Evolutionary conservation across 1,284 basidiomycete genomes (phyloP).

Genomic region (Moesziomyces globuligerus): DNA sequence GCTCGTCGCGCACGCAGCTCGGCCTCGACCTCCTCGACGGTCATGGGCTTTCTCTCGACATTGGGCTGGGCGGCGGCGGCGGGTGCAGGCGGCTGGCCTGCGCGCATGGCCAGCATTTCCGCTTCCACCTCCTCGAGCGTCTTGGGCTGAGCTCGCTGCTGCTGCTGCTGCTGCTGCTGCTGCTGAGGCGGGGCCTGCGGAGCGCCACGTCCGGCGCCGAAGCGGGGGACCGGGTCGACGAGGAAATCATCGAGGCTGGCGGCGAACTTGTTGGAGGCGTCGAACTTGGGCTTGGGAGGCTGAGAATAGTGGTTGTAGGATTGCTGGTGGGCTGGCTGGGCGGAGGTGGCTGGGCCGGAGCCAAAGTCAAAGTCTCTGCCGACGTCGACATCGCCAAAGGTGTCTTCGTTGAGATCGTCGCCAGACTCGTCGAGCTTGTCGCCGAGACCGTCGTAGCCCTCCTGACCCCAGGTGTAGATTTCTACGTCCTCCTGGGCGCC

Average conservation of each 20-base stretch:
- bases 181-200: slow-evolving; percentile 24
- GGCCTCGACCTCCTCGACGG: slow-evolving; percentile 91
- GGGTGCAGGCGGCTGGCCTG: slow-evolving; percentile 16
- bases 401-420: slow-evolving; percentile 76
- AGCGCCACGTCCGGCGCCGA: slow-evolving; percentile 40
- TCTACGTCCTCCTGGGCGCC: slow-evolving; percentile 78
- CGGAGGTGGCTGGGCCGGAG: slow-evolving; percentile 42
- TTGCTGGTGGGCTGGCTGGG: slow-evolving; percentile 9
- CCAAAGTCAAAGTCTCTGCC: slow-evolving; percentile 91
- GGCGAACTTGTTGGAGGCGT: slow-evolving; percentile 54
- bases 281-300: slow-evolving; percentile 39
- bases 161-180: slow-evolving; percentile 28
- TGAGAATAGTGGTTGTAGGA: slow-evolving; percentile 18
- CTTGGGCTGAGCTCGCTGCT: slow-evolving; percentile 47
- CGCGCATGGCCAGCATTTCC: slow-evolving; percentile 63
- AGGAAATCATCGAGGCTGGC: slow-evolving; percentile 66
- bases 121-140: slow-evolving; percentile 68
- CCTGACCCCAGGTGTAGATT: slow-evolving; percentile 86
- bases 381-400: slow-evolving; percentile 76
- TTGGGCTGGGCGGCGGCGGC: slow-evolving; percentile 39
- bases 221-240: slow-evolving; percentile 50
- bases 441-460: slow-evolving; percentile 87
- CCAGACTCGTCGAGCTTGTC: slow-evolving; percentile 80
- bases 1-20: slow-evolving; percentile 71
- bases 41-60: slow-evolving; percentile 72